Base-by-base conservation (phyloP, 805 yeast species). In the Pichia rugopelliculosa region DNA sequence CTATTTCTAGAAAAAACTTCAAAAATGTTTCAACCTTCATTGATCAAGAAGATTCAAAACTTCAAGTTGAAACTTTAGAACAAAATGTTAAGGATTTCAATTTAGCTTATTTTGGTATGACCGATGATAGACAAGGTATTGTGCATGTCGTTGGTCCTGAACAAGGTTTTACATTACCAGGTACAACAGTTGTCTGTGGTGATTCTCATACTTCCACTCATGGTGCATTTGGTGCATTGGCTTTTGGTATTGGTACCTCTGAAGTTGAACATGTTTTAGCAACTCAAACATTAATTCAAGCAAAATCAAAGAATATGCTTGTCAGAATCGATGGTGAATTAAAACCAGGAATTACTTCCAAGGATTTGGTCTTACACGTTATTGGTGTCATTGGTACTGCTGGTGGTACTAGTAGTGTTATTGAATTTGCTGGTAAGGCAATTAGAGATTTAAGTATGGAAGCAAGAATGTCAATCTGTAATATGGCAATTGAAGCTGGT, bases 131-230 rank as follows among this genome's bases (percentile, higher is more conserved):
- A 69, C 99, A 93, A 71, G 99, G 99, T 59, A 93, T 93, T 64
- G 99, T 93, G 47, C 99, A 93, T 68, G 87, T 93, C 56, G 95
- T 93, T 51, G 99, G 99, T 42, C 99, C 99, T 36, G 99, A 93
- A 67, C 98, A 93, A 71, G 99, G 98, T 44, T 93, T 93, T 72
- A 93, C 99, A 33, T 75, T 93, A 45, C 99, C 99, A 34, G 99
- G 99, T 59, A 89, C 98, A 44, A 93, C 99, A 4, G 96, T 93
- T 30, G 99, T 93, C 39, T 93, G 99, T 71, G 99, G 99, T 68
- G 99, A 93, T 67, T 89, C 97, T 4, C 99, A 93, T 67, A 93
- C 99, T 24, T 88, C 97, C 3, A 93, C 99, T 1, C 99, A 93
- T 64, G 99, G 99, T 60, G 99, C 99, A 39, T 93, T 93, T 64